Percentiles rank a stretch among this genome's conserved stretches.
Conservation (phyloP, 371 early-diverging fungal genomes). For the Capillidium rhysosporum region DNA sequence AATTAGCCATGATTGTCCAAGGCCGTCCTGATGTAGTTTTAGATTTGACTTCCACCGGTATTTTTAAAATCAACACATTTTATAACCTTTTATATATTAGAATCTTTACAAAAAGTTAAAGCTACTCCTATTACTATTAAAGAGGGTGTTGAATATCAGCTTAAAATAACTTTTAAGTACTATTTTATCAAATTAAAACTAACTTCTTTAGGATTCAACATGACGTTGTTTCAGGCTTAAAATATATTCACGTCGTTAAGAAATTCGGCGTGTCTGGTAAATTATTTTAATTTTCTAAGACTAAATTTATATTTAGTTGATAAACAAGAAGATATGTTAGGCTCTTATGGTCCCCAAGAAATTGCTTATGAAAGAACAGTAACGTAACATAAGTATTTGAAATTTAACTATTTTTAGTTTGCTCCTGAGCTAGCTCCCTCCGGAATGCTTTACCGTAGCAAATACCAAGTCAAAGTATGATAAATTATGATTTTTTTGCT, state of each 20-base stretch:
- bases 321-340: slow-evolving; percentile 87
- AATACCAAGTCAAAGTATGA: slow-evolving; percentile 41
- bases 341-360: slow-evolving; percentile 71
- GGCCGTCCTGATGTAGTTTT: slow-evolving; percentile 68
- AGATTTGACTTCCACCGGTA: slow-evolving; percentile 51
- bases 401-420: slow-evolving; percentile 22
- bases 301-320: slow-evolving; percentile 32
- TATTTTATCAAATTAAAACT: background rate
- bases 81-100: slow-evolving; percentile 6
- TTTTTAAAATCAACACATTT: background rate
- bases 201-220: slow-evolving; percentile 48
- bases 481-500: background rate
- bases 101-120: slow-evolving; percentile 34
- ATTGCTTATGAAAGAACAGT: slow-evolving; percentile 57
- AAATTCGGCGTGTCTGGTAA: slow-evolving; percentile 38
- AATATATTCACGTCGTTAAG: slow-evolving; percentile 85
- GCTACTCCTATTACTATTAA: slow-evolving; percentile 69
- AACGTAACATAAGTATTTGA: background rate
- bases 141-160: slow-evolving; percentile 82
- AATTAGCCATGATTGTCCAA: slow-evolving; percentile 55
- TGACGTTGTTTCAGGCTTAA: slow-evolving; percentile 86
- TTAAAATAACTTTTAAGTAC: slow-evolving; percentile 72
- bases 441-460: slow-evolving; percentile 79
- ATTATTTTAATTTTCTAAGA: background rate
- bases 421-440: slow-evolving; percentile 67